Base-by-base conservation (phyloP, 2,329 filamentous ascomycete genomes). In the Cercospora brassicicola region DNA sequence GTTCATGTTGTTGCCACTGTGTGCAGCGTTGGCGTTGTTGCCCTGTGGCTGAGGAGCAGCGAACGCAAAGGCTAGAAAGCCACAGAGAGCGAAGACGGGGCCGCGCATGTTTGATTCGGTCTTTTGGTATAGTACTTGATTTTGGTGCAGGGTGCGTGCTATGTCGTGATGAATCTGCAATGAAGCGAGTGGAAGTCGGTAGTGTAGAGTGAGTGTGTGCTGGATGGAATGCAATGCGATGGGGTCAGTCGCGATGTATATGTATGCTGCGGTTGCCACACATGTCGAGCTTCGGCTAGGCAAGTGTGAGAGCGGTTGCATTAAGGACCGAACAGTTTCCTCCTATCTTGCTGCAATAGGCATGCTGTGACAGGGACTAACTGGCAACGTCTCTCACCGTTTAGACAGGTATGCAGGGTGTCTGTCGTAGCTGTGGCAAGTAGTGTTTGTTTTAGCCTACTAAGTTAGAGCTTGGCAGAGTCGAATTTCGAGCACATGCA, bases 101-200 rank as follows among this genome's bases (percentile, higher is more conserved):
- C 26, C 53, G 53, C 28, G 53, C 53, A 56, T 56, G 13, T 31
- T 31, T n/a, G 11, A 26, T 31, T 56, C 26, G 23, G 53, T 56
- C 23, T n/a, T 31, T 1, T 28, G 30, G 48, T n/a, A 11, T 33
- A 3, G 62, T 39, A 5, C 15, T 39, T 39, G 13, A n/a, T n/a
- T 15, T 13, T 39, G 13, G 36, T 39, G 36, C 2, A 39, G 59
- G 7, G 53, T 20, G 45, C n/a, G n/a, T 20, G 23, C 6, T 39
- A 11, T 45, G 56, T 60, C 30, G 57, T 26, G 23, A 65, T 56
- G 20, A 67, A 51, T 64, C 42, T 60, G 11, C 11, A 23, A 66
- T 20, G 13, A 69, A 33, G 64, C 60, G 62, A 48, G 56, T 45
- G 55, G 64, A 45, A 18, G 62, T 23, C 39, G 62, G 11, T 33